phyloP scores from a whole-genome alignment of 1,139 yeast species.

The Pichia norvegensis region DNA sequence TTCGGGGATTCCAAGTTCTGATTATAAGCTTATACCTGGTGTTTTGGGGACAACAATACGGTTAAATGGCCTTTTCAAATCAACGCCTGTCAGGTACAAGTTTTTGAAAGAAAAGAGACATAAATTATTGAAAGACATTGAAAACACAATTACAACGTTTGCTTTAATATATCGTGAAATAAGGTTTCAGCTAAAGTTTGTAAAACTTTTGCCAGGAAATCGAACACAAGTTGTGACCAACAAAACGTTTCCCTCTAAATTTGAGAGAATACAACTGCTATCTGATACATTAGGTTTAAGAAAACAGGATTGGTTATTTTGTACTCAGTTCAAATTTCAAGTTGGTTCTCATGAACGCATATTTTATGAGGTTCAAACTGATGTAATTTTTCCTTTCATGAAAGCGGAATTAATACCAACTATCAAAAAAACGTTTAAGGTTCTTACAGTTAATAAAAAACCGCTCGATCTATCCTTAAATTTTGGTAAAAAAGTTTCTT shows the following conservation, averaged over 20 bases:
- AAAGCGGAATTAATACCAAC: slow-evolving; percentile 24
- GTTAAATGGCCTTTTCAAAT: slow-evolving; percentile 29
- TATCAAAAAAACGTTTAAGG: slow-evolving; percentile 19
- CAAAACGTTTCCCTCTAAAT: slow-evolving; percentile 10
- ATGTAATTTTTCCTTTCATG: slow-evolving; percentile 27
- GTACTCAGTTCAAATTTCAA: slow-evolving; percentile 6
- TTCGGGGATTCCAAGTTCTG: slow-evolving; percentile 25
- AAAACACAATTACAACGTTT: slow-evolving; percentile 27
- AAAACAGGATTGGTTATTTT: slow-evolving; percentile 16
- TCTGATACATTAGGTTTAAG: slow-evolving; percentile 18
- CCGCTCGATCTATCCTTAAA: slow-evolving; percentile 25
- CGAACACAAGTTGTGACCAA: slow-evolving; percentile 10
- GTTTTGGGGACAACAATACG: slow-evolving; percentile 33
- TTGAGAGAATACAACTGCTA: slow-evolving; percentile 17
- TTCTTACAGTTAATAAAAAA: slow-evolving; percentile 31
- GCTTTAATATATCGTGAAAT: slow-evolving; percentile 28
- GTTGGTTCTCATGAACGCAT: not conserved
- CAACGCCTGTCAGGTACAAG: slow-evolving; percentile 32
- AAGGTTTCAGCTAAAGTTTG: slow-evolving; percentile 28
- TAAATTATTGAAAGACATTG: slow-evolving; percentile 25
- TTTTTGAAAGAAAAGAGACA: slow-evolving; percentile 25
- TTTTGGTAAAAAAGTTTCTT: slow-evolving; percentile 28
- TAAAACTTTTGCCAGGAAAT: slow-evolving; percentile 17
- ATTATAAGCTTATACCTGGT: slow-evolving; percentile 23
- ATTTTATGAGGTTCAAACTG: not conserved